phyloP scores from a whole-genome alignment of 2,329 filamentous ascomycete species.

The Diaporthe sp. region DNA sequence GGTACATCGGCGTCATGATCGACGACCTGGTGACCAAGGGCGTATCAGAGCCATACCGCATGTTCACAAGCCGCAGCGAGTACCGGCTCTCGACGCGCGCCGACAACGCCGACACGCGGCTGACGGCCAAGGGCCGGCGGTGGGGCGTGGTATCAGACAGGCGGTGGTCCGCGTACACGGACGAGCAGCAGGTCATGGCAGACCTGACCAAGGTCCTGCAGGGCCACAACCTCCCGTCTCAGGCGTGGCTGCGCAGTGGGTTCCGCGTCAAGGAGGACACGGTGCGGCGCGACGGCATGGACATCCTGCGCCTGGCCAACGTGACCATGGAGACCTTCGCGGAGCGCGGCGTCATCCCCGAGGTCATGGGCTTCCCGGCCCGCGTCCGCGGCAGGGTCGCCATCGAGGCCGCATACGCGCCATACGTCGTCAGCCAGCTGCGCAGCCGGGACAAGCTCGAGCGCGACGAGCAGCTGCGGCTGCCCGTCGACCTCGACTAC shows the following conservation, averaged over 20 bases:
- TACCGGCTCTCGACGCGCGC: slow-evolving; percentile 92
- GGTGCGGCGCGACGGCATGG: slow-evolving; percentile 76
- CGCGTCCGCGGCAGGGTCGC: slow-evolving; percentile 76
- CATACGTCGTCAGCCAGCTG: slow-evolving; percentile 82
- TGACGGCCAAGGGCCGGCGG: slow-evolving; percentile 80
- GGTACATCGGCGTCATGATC: slow-evolving; percentile 98
- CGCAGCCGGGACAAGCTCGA: slow-evolving; percentile 74
- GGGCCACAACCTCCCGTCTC: slow-evolving; percentile 65
- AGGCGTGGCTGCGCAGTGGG: slow-evolving; percentile 76
- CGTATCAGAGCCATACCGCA: slow-evolving; percentile 95
- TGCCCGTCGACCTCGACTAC: slow-evolving; percentile 85
- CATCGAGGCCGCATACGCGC: slow-evolving; percentile 88
- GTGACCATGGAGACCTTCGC: slow-evolving; percentile 68
- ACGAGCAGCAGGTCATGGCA: slow-evolving; percentile 74
- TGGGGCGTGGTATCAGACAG: slow-evolving; percentile 83
- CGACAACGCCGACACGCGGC: slow-evolving; percentile 91
- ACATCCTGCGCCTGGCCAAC: slow-evolving; percentile 78
- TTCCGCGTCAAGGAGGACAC: slow-evolving; percentile 76
- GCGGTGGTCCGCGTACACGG: slow-evolving; percentile 78
- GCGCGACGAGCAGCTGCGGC: slow-evolving; percentile 78
- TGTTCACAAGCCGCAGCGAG: slow-evolving; percentile 97
- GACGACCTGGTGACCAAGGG: slow-evolving; percentile 97
- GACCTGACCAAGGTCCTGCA: slow-evolving; percentile 72
- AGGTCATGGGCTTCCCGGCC: slow-evolving; percentile 62
- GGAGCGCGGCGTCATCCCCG: slow-evolving; percentile 60